Base-by-base conservation (phyloP, 2,329 filamentous ascomycete species). In the Clonostachys solani region DNA sequence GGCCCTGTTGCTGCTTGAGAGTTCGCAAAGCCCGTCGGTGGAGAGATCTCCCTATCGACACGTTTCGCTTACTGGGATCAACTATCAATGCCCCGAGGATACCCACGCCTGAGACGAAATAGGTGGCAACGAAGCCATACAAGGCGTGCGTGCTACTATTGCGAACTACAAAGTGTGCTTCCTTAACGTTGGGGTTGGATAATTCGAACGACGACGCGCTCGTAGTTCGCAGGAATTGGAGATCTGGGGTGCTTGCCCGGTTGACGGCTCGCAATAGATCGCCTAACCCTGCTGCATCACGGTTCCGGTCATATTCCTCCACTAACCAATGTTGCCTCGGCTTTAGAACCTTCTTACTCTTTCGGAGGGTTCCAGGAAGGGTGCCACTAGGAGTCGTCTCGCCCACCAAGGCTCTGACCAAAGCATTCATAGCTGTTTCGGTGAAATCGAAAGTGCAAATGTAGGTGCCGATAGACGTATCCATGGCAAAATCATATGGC, bases 361-460 rank as follows among this genome's bases (percentile, higher is more conserved):
- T 92, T 48, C 88, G 84, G 53, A 96, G 79, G 0, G 89, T 92
- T 2, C 92, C 82, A 0, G 82, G 82, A 46, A 86, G 71, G 1
- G 78, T 82, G 1, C 81, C 82, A 33, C 72, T 71, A 0, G 82
- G 80, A 10, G 70, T 66, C 46, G 78, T 75, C 50, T 95, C 89
- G 10, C 92, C 92, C 56, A 92, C 92, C 0, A 96, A 70, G 1
- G 89, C 87, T 49, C 89, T 84, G 16, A 95, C 89, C 5, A 96
- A 72, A 2, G 91, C 89, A 50, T 87, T 84, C 70, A 96, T 81
- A 16, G 92, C 91, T 8, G 88, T 92, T 57, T 96, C 92, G 1
- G 92, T 96, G 59, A 96, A 96, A 68, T 96, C 92, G 64, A 95
- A 96, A 0, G 92, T 96, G 71, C 92, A 96, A 38, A 97, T 79